Evolutionary conservation across 2,329 filamentous ascomycete genomes (phyloP).

Genomic region (Stagonosporopsis cucurbitacearum): DNA sequence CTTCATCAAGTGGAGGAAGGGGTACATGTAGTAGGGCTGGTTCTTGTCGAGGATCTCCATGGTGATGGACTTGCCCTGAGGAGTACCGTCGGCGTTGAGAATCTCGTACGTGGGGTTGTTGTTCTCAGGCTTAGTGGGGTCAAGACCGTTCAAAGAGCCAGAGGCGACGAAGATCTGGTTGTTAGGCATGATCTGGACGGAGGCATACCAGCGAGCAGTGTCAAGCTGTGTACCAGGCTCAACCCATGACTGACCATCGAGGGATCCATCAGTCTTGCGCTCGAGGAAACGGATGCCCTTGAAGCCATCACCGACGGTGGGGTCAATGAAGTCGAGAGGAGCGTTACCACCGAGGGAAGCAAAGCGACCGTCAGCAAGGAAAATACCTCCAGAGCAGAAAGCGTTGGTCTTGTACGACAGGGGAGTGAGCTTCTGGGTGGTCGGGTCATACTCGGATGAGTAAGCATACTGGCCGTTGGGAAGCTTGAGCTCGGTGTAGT

Average conservation of each 20-base stretch:
- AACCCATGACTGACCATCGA: slow-evolving; percentile 59
- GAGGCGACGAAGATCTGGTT: slow-evolving; percentile 65
- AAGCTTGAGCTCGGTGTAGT: slow-evolving; percentile 64
- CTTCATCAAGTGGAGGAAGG: slow-evolving; percentile 65
- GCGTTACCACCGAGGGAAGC: slow-evolving; percentile 65
- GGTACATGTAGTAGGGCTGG: slow-evolving; percentile 70
- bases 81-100: slow-evolving; percentile 57
- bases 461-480: slow-evolving; percentile 64
- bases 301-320: slow-evolving; percentile 66
- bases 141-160: slow-evolving; percentile 64
- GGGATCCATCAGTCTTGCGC: slow-evolving; percentile 52
- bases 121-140: slow-evolving; percentile 61
- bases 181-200: slow-evolving; percentile 65
- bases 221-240: slow-evolving; percentile 64
- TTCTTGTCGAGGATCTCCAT: slow-evolving; percentile 64
- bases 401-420: slow-evolving; percentile 64
- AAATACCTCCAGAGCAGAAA: slow-evolving; percentile 66
- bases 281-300: slow-evolving; percentile 62
- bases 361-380: slow-evolving; percentile 63
- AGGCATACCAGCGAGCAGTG: slow-evolving; percentile 66
- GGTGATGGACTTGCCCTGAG: slow-evolving; percentile 55
- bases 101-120: slow-evolving; percentile 71
- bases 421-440: slow-evolving; percentile 54
- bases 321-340: slow-evolving; percentile 61
- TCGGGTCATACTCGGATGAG: slow-evolving; percentile 65